Evolutionary conservation across 768 basidiomycete species (phyloP).

Genomic region (Coprinellus aureogranulatus): DNA sequence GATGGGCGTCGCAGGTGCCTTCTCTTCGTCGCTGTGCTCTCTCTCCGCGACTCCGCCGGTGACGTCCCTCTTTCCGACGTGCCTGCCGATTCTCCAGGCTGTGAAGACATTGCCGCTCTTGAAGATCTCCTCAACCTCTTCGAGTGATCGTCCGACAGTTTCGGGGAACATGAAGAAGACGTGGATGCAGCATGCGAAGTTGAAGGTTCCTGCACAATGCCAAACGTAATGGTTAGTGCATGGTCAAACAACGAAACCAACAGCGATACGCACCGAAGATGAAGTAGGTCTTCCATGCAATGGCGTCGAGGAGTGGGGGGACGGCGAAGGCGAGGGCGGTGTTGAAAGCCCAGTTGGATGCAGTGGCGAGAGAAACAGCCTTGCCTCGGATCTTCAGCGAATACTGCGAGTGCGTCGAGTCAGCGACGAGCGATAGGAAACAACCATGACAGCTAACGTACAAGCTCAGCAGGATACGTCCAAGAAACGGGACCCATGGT

Average conservation of each 20-base stretch:
- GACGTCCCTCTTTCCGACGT: constrained; percentile 54
- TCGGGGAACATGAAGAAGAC: constrained; percentile 81
- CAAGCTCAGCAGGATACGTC: constrained; percentile 70
- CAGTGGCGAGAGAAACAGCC: constrained; percentile 52
- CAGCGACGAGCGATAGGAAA: not conserved
- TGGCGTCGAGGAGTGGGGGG: constrained; percentile 62
- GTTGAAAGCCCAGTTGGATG: constrained; percentile 65
- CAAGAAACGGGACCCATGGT: constrained; percentile 78
- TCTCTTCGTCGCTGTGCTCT: not conserved
- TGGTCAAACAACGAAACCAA: too few species aligned
- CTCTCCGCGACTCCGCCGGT: not conserved
- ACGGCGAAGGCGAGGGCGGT: constrained; percentile 74
- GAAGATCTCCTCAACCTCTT: constrained; percentile 81
- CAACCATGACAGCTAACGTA: constrained; percentile 15
- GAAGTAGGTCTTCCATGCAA: constrained; percentile 76
- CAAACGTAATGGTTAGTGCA: too few species aligned
- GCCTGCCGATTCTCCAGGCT: constrained; percentile 65
- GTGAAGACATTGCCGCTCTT: constrained; percentile 63
- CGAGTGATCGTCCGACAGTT: constrained; percentile 68
- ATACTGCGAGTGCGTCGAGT: constrained; percentile 39
- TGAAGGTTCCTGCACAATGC: constrained; percentile 43
- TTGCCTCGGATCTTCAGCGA: constrained; percentile 65
- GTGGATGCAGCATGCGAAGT: constrained; percentile 68
- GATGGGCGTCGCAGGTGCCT: constrained; percentile 14
- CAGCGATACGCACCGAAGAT: constrained; percentile 55